Conservation (phyloP, 2,329 filamentous ascomycete genomes). For the Colletotrichum kahawae region DNA sequence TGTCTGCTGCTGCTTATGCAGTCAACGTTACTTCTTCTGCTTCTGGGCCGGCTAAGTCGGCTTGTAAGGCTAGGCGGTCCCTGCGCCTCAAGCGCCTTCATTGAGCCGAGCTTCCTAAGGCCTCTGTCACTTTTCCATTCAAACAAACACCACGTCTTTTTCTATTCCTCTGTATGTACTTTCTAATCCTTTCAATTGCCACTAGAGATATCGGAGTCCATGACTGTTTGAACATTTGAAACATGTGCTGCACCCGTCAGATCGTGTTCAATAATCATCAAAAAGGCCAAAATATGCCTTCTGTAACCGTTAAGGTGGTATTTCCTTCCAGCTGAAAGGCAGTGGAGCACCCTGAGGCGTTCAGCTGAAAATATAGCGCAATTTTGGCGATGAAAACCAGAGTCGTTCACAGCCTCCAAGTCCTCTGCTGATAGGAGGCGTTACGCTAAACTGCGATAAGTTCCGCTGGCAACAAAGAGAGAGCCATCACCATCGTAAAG, state of each 20-base stretch:
- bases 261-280: not conserved
- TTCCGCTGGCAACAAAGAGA: not conserved
- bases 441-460: not conserved
- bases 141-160: not conserved
- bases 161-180: not conserved
- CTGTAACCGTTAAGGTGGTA: not conserved
- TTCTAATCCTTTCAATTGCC: not conserved
- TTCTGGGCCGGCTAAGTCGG: not conserved
- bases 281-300: not conserved
- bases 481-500: not conserved
- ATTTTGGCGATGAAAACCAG: not conserved
- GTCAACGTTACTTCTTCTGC: not conserved
- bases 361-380: not conserved
- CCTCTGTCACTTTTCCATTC: not conserved
- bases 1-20: not conserved
- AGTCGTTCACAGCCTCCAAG: not conserved
- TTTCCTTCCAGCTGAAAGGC: not conserved
- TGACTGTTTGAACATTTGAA: not conserved
- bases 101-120: not conserved
- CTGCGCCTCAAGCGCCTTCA: not conserved
- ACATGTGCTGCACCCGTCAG: not conserved
- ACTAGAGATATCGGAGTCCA: not conserved
- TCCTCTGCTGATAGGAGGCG: not conserved
- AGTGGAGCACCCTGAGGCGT: not conserved
- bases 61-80: not conserved